Percentiles rank a stretch among this genome's conserved stretches.
These are phyloP conservation scores for Arthrobotrys sphaeroides DNA, from an alignment of 2,329 filamentous ascomycete genomes.

Conservation along the genomic window DNA sequence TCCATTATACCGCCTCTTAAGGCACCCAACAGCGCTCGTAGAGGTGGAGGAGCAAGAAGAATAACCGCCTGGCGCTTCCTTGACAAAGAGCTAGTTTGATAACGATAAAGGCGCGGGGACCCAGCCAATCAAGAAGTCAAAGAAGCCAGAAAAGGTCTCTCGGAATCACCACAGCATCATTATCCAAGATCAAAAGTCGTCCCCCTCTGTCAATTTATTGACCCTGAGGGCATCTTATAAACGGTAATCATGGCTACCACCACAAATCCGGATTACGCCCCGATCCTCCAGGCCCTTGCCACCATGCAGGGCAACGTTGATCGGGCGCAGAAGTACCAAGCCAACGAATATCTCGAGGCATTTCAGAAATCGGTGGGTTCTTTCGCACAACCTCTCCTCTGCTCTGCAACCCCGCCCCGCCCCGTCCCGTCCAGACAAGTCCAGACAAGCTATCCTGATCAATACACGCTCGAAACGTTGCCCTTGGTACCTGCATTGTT, in stretches of 20 bases:
- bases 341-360: constrained; percentile 87
- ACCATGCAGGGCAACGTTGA: constrained; percentile 89
- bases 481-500: constrained; percentile 46
- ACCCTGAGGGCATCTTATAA: not conserved
- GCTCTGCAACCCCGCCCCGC: constrained; percentile 47
- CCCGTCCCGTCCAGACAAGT: constrained; percentile 48
- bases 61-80: not conserved
- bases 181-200: not conserved
- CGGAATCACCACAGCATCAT: constrained; percentile 10
- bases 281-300: constrained; percentile 85
- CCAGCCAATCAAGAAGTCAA: constrained; percentile 5
- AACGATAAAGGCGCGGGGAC: constrained; percentile 44
- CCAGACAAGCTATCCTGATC: constrained; percentile 45
- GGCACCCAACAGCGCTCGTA: not conserved
- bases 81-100: constrained; percentile 9
- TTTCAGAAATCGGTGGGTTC: constrained; percentile 95
- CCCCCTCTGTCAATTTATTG: not conserved
- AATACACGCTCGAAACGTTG: constrained; percentile 48
- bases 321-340: constrained; percentile 83
- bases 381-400: constrained; percentile 55
- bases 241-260: constrained; percentile 70
- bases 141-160: not conserved
- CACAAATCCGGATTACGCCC: constrained; percentile 76
- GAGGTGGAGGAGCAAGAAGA: no score
- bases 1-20: not conserved